Conservation (phyloP, 2,329 filamentous ascomycete species). For the Bretziella fagacearum region DNA sequence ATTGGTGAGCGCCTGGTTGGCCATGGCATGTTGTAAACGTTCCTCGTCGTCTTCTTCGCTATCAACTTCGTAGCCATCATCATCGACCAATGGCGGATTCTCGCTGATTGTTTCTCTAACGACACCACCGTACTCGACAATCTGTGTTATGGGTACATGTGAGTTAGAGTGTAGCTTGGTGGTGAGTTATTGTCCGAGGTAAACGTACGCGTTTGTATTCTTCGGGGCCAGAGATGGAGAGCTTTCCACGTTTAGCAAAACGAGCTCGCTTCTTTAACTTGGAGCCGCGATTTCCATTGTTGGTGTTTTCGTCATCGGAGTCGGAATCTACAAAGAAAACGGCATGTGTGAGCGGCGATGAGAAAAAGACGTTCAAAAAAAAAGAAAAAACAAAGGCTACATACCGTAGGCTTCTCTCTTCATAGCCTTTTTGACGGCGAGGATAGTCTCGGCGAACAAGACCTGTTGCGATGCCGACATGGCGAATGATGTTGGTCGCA, state of each 20-base stretch:
- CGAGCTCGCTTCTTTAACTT: constrained; percentile 62
- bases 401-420: constrained; percentile 47
- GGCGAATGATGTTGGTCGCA: neutral
- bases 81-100: constrained; percentile 56
- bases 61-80: constrained; percentile 62
- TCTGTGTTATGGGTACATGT: constrained; percentile 27
- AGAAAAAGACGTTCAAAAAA: neutral
- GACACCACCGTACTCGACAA: constrained; percentile 57
- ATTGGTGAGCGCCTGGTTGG: constrained; percentile 50
- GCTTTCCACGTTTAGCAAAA: constrained; percentile 52
- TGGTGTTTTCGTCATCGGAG: constrained; percentile 54
- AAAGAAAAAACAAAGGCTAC: constrained; percentile 9
- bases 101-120: constrained; percentile 54
- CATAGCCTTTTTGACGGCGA: constrained; percentile 49
- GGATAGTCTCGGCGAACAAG: constrained; percentile 48
- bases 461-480: constrained; percentile 38
- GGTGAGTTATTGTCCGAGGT: neutral
- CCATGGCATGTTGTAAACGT: constrained; percentile 40
- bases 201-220: constrained; percentile 50
- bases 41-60: constrained; percentile 55
- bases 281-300: constrained; percentile 57
- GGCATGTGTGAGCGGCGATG: neutral
- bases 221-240: constrained; percentile 48
- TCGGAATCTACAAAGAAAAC: constrained; percentile 46
- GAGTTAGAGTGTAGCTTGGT: constrained; percentile 8